Base-by-base conservation (phyloP, 2,329 filamentous ascomycete species). In the Penicillium sp. region DNA sequence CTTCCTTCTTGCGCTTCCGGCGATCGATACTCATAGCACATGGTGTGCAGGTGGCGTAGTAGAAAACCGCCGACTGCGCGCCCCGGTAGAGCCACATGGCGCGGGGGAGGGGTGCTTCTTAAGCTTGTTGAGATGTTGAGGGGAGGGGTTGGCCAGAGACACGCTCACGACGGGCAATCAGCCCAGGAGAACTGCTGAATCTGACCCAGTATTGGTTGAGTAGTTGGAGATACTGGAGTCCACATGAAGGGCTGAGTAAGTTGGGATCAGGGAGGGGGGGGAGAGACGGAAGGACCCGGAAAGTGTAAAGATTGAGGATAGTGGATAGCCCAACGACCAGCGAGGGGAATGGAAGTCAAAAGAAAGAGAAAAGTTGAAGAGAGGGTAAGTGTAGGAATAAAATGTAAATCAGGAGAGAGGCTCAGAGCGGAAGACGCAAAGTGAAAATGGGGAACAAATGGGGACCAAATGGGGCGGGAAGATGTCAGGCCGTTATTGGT, bases 11-110 rank as follows among this genome's bases (percentile, higher is more conserved):
- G 50, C 86, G 80, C 68, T 86, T 86, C 59, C 86, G 81, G 55
- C 83, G 83, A 66, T 87, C 81, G 44, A 80, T 78, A 53, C 86
- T 80, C 58, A 88, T 81, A 49, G 84, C 78, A 72, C 90, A 96
- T 31, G 75, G 75, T 6, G 74, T 75, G 54, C 73, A 76, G 44
- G 72, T 71, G 54, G 67, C 68, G 56, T 77, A 77, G 63, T 76
- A 77, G 62, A 77, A 77, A 50, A 76, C 68, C 29, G 75, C 75
- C 24, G 75, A 77, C 62, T 77, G 75, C 43, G 68, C 71, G 47
- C 75, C 75, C 49, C 74, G 66, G 59, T 67, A 75, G 59, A 77
- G 70, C 75, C 75, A 77, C 71, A 73, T 73, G 52, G 46, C 42
- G 60, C 20, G 55, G 49, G 47, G 51, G 50, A 39, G 44, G 35